Conservation (phyloP, 495 filamentous ascomycete species). For the Daldinia vernicosa region DNA sequence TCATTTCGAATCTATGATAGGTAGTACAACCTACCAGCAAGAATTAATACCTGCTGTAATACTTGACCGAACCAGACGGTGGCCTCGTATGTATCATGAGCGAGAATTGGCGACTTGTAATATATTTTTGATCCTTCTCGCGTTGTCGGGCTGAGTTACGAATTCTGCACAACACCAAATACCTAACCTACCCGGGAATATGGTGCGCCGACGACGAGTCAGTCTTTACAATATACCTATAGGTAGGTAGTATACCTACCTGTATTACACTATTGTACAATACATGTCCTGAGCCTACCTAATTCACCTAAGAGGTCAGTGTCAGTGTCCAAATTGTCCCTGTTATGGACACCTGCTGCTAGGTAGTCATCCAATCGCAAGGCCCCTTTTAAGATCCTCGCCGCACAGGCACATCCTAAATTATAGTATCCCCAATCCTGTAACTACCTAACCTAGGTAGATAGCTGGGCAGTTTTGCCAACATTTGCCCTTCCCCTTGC, state of each 20-base stretch:
- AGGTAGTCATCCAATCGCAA: constrained; percentile 23
- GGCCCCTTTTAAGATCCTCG: constrained; percentile 14
- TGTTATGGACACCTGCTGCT: constrained; percentile 19
- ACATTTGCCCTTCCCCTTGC: constrained; percentile 8
- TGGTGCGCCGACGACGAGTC: constrained; percentile 6
- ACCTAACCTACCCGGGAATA: constrained; percentile 20
- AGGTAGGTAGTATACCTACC: too few relatives aligned
- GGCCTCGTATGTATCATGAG: background rate
- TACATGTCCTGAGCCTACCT: constrained; percentile 1
- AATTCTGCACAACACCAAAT: constrained; percentile 20
- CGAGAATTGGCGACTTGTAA: background rate
- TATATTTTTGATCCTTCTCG: constrained; percentile 9
- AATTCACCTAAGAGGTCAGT: background rate
- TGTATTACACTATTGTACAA: background rate
- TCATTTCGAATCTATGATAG: background rate
- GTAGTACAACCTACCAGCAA: background rate
- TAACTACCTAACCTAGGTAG: background rate
- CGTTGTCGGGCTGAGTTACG: constrained; percentile 14
- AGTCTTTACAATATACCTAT: background rate
- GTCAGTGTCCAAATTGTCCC: background rate
- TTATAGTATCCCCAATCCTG: background rate
- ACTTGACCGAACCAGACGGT: background rate
- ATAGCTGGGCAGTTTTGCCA: constrained; percentile 5
- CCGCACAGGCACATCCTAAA: constrained; percentile 24
- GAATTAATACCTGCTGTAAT: background rate